Base-by-base conservation (phyloP, 306 rosid species). In the Begonia loranthoides region DNA sequence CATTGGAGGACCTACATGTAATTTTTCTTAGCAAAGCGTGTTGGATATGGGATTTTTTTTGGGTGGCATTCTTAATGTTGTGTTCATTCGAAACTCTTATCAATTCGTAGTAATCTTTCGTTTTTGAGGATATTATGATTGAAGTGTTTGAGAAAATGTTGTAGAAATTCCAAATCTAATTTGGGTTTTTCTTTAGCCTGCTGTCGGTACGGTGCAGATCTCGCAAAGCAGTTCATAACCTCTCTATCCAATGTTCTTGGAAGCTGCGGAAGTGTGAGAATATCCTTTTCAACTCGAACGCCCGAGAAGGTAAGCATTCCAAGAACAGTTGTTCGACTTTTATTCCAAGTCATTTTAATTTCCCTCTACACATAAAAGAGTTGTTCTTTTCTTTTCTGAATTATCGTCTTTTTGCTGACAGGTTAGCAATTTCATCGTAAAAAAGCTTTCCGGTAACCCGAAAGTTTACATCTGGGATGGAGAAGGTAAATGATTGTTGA, bases 271-370 rank as follows among this genome's bases (percentile, higher is more conserved):
- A 85, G 84, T 58, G 76, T 90, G 65, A 82, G 90, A 70, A 82
- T 90, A 82, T 85, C 95, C 76, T 90, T 79, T 65, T 78, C 97
- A n/a, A 69, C 71, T 65, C 76, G 79, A 72, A 85, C 97, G 49
- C 83, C 97, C 19, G 71, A 70, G 65, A 90, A 82, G 84, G 97
- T 85, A n/a, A n/a, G n/a, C n/a, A n/a, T n/a, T n/a, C n/a, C n/a
- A n/a, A n/a, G n/a, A n/a, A n/a, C n/a, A n/a, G n/a, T n/a, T n/a
- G n/a, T n/a, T n/a, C n/a, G n/a, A n/a, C n/a, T n/a, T n/a, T n/a
- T n/a, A n/a, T n/a, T n/a, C n/a, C n/a, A n/a, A n/a, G n/a, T n/a
- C n/a, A n/a, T n/a, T n/a, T 24, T 6, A 24, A 24, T 24, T 24
- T 24, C 34, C 34, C 34, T 24, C 4, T 24, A 24, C 4, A 2